A percentile compares a stretch with the other conserved stretches of the same genome.
phyloP scores from a whole-genome alignment of 2,329 filamentous ascomycete species.

The Aspergillus flavus region DNA sequence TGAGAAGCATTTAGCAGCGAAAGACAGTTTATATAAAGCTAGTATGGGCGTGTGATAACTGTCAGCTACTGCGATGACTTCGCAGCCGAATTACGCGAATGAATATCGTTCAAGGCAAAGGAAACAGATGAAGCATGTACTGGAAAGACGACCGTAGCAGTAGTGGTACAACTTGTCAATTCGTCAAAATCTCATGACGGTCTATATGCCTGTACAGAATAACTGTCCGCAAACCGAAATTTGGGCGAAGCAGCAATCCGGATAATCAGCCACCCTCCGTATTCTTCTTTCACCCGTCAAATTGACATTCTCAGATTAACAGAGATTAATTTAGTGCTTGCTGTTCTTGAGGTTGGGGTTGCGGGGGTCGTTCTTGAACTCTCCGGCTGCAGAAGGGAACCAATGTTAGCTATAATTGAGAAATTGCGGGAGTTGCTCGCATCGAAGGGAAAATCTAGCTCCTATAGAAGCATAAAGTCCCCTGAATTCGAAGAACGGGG shows the following conservation, averaged over 20 bases:
- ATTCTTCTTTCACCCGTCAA: conserved; percentile 19
- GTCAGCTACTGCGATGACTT: background rate
- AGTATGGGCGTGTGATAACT: background rate
- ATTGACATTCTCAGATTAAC: conserved; percentile 20
- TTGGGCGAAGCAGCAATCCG: conserved; percentile 26
- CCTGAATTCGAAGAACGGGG: background rate
- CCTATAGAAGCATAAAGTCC: background rate
- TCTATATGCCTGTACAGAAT: conserved; percentile 46
- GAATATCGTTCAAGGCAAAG: background rate
- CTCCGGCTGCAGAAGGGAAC: conserved; percentile 64
- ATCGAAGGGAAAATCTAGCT: background rate
- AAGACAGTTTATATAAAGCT: background rate
- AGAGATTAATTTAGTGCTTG: conserved; percentile 39
- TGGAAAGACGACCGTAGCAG: background rate
- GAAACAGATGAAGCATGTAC: background rate
- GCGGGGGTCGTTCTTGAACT: conserved; percentile 96
- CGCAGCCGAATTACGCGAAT: background rate
- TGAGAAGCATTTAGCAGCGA: background rate
- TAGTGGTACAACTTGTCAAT: conserved; percentile 45
- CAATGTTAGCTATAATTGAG: conserved; percentile 24
- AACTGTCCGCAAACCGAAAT: conserved; percentile 32
- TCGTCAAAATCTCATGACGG: conserved; percentile 37
- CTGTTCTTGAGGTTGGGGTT: conserved; percentile 57
- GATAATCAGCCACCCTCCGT: conserved; percentile 22
- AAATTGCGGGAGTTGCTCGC: background rate